Evolutionary conservation across 305 asterid genomes (phyloP).

Genomic region (Rubia tinctorum): DNA sequence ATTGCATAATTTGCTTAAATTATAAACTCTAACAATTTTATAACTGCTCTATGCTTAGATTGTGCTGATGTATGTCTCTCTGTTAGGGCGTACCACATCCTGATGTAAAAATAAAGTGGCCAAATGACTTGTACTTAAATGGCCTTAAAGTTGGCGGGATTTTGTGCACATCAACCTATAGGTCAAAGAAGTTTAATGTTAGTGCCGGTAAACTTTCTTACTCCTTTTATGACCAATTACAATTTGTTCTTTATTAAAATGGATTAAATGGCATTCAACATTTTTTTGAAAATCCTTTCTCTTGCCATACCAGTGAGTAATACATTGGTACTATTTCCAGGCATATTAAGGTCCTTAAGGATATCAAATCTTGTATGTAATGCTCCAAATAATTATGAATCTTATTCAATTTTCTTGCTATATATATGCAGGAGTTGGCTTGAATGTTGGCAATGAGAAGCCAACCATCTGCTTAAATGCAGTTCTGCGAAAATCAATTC

Average conservation of each 20-base stretch:
- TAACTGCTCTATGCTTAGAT: neutral
- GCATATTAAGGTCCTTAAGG: neutral
- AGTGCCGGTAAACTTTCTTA: slow-evolving; percentile 67
- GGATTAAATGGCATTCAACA: neutral
- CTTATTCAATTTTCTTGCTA: slow-evolving; percentile 2
- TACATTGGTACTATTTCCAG: neutral
- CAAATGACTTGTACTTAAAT: slow-evolving; percentile 85
- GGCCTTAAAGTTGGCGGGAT: slow-evolving; percentile 93
- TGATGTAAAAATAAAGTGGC: slow-evolving; percentile 97
- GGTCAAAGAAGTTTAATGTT: slow-evolving; percentile 78
- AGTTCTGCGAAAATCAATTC: slow-evolving; percentile 46
- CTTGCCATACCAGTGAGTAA: neutral
- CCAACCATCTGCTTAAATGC: slow-evolving; percentile 89
- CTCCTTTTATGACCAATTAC: slow-evolving; percentile 17
- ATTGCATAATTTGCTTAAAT: neutral
- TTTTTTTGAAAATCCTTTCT: neutral
- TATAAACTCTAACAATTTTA: neutral
- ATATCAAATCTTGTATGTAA: neutral
- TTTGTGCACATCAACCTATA: slow-evolving; percentile 92
- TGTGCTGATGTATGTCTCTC: slow-evolving; percentile 15
- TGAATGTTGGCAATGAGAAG: slow-evolving; percentile 72
- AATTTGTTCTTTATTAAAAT: neutral
- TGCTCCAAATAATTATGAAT: neutral
- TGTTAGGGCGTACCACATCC: slow-evolving; percentile 75
- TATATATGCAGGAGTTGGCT: slow-evolving; percentile 65